These are phyloP conservation scores for Coccomyxa sp. DNA, from an alignment of 139 green algal species.

Conservation along the genomic window DNA sequence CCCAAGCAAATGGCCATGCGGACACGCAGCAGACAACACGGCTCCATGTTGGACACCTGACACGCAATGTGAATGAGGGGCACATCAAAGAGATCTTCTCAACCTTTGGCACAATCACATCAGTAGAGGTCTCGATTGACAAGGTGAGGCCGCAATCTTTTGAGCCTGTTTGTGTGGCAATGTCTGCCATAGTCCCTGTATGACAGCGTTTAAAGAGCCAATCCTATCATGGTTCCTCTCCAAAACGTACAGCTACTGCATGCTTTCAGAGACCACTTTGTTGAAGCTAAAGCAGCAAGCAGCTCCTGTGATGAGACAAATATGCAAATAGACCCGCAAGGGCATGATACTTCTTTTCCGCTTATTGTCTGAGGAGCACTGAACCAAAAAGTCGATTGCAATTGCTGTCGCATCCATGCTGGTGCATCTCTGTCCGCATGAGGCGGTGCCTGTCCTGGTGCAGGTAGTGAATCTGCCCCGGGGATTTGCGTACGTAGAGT, in stretches of 20 bases:
- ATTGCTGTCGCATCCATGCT: background rate
- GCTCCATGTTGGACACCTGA: constrained; percentile 79
- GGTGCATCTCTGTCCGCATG: too few relatives aligned
- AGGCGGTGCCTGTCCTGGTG: background rate
- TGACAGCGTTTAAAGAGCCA: too few relatives aligned
- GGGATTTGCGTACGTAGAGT: constrained; percentile 84
- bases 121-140: constrained; percentile 59
- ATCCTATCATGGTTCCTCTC: background rate
- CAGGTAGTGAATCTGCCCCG: constrained; percentile 64
- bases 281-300: too few relatives aligned
- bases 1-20: constrained; percentile 1
- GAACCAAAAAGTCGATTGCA: background rate
- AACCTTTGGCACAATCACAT: constrained; percentile 63
- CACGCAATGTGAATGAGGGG: constrained; percentile 73
- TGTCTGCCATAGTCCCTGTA: too few relatives aligned
- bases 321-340: background rate
- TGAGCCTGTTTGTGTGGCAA: background rate
- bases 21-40: constrained; percentile 7
- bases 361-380: background rate
- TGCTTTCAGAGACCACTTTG: too few relatives aligned
- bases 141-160: background rate
- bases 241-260: too few relatives aligned
- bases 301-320: too few relatives aligned
- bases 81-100: constrained; percentile 82
- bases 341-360: background rate